phyloP scores from a whole-genome alignment of 1,139 yeast genomes.

The Blastobotrys persicus region DNA sequence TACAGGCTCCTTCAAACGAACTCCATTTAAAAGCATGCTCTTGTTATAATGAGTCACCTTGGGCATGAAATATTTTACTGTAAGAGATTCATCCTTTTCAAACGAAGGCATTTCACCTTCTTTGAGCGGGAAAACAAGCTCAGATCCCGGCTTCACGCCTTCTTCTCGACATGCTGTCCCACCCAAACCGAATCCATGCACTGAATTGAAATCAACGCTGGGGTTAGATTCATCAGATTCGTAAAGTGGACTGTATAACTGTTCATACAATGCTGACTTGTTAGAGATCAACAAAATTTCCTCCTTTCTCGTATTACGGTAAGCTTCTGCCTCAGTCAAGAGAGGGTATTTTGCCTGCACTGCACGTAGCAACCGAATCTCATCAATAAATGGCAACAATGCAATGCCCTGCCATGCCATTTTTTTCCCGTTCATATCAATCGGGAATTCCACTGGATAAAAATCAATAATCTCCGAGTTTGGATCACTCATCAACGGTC shows the following conservation, averaged over 20 bases:
- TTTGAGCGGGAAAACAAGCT: conserved; percentile 58
- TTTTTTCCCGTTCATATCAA: conserved; percentile 94
- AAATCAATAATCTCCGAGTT: conserved; percentile 86
- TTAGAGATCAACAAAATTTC: conserved; percentile 37
- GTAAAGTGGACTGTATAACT: conserved; percentile 27
- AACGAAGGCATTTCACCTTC: conserved; percentile 54
- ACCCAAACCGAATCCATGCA: conserved; percentile 56
- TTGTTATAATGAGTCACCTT: conserved; percentile 43
- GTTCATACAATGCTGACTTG: conserved; percentile 27
- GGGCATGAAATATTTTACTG: conserved; percentile 59
- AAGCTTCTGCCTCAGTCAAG: conserved; percentile 64
- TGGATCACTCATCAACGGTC: conserved; percentile 77
- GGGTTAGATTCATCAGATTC: conserved; percentile 30
- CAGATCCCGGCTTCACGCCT: conserved; percentile 48
- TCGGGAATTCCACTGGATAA: conserved; percentile 83
- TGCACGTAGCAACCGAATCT: conserved; percentile 61
- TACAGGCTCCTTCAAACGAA: conserved; percentile 54
- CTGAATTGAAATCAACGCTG: conserved; percentile 43
- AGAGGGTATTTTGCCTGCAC: conserved; percentile 64
- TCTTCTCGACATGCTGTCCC: conserved; percentile 55
- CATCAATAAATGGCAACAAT: conserved; percentile 86
- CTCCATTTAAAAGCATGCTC: conserved; percentile 83
- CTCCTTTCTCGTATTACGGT: conserved; percentile 50
- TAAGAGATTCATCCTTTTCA: conserved; percentile 54
- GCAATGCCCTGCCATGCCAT: conserved; percentile 97